Evolutionary conservation across 2,329 filamentous ascomycete genomes (phyloP), one percentile per base, ranked within the genome.

Genomic region (Sclerotinia trifoliorum): DNA sequence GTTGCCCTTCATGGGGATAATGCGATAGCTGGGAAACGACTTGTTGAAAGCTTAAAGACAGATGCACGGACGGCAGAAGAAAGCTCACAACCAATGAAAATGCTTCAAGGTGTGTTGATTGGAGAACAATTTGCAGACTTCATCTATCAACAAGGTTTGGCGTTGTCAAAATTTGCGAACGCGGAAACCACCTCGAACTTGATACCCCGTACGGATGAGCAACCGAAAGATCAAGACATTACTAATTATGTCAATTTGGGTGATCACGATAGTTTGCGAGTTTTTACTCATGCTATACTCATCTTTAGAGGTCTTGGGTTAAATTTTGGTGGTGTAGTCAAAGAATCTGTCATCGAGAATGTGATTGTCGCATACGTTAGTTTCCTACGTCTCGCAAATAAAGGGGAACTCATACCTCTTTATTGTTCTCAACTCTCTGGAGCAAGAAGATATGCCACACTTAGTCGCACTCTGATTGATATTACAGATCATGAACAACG

Each of bases 301-400:
- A 81, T 92, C 21, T 83, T 94, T 52, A 87, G 88, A 74, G 84
- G 83, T 58, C 80, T 90, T 21, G 83, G 83, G 66, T 79, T 82
- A 60, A 81, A 83, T 61, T 76, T 80, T 24, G 81, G 83, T 42
- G 79, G 83, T 44, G 71, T 75, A 3, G 75, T 75, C 69, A 77
- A 77, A 35, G 74, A 75, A n/a, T 75, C 76, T 63, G 78, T 78
- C 56, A 77, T 77, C 46, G 90, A 96, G 75, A 92, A 91, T 74
- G 87, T 94, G 58, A 83, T 97, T 65, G 88, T 90, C 0, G 89
- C 87, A 5, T 98, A 98, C 77, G 90, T 96, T 67, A 90, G 91
- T 74, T 89, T 91, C 70, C 81, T 99, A 49, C 88, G 91, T 55
- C 83, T 90, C 58, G 86, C 87, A 21, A 87, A 88, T 46, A 86